phyloP scores from a whole-genome alignment of 306 rosid genomes.

The Lathyrus aphaca region DNA sequence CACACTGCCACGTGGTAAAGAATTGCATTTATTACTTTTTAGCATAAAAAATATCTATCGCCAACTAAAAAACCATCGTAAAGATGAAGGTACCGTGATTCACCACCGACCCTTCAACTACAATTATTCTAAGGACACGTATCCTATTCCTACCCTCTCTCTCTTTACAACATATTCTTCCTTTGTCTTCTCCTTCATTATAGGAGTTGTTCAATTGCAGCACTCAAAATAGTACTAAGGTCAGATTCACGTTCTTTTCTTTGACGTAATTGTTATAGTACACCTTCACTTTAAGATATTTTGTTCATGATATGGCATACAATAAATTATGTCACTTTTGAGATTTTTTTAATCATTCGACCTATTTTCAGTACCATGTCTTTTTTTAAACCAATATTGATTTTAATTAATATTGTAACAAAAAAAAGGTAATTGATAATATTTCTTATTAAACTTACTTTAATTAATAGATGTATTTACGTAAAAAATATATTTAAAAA shows the following conservation, averaged over 20 bases:
- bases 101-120: constrained; percentile 35
- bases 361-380: background rate
- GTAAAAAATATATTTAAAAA: too few species aligned
- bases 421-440: too few species aligned
- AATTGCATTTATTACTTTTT: background rate
- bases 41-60: background rate
- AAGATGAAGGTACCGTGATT: constrained; percentile 44
- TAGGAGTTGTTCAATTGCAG: background rate
- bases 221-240: background rate
- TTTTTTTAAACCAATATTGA: too few species aligned
- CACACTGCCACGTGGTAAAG: constrained; percentile 41
- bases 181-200: constrained; percentile 27
- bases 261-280: background rate
- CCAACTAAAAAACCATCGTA: constrained; percentile 2
- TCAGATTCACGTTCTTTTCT: background rate
- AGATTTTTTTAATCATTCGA: background rate
- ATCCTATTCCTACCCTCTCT: constrained; percentile 13
- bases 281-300: background rate
- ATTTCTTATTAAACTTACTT: too few species aligned
- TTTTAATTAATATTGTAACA: too few species aligned
- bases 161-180: background rate
- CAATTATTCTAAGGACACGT: constrained; percentile 47
- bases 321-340: background rate
- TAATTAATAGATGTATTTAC: too few species aligned
- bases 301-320: background rate